phyloP scores from a whole-genome alignment of 139 green algal species.

The Spirogloea muscicola region DNA sequence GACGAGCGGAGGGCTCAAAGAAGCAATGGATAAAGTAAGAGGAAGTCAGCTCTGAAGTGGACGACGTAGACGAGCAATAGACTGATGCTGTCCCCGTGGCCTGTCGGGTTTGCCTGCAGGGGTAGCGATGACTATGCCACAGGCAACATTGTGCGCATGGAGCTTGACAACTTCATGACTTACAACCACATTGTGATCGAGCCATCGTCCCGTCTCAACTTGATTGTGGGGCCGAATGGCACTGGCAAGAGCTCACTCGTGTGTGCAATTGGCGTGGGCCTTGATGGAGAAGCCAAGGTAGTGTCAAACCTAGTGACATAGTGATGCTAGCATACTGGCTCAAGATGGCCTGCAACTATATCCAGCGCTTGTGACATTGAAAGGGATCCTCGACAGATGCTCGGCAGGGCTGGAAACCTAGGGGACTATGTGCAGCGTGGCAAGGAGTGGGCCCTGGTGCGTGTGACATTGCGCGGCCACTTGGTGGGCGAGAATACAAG shows the following conservation, averaged over 20 bases:
- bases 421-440: conserved; percentile 73
- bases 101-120: conserved; percentile 20
- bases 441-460: conserved; percentile 50
- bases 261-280: conserved; percentile 79
- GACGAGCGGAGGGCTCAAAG: too few species aligned
- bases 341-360: too few species aligned
- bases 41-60: too few species aligned
- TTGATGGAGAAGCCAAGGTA: conserved; percentile 61
- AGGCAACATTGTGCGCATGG: conserved; percentile 46
- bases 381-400: conserved; percentile 62
- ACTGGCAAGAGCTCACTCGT: conserved; percentile 92
- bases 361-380: too few species aligned
- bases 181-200: conserved; percentile 38
- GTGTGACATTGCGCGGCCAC: conserved; percentile 73
- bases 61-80: too few species aligned
- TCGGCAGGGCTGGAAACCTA: conserved; percentile 62
- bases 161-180: conserved; percentile 60
- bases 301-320: too few species aligned
- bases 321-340: too few species aligned
- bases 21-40: too few species aligned
- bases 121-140: conserved; percentile 24
- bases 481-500: too few species aligned
- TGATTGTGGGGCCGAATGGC: conserved; percentile 91
- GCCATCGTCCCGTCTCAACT: conserved; percentile 72
- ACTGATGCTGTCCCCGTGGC: too few species aligned